phyloP scores from a whole-genome alignment of 306 rosid species.

The Vicia villosa region DNA sequence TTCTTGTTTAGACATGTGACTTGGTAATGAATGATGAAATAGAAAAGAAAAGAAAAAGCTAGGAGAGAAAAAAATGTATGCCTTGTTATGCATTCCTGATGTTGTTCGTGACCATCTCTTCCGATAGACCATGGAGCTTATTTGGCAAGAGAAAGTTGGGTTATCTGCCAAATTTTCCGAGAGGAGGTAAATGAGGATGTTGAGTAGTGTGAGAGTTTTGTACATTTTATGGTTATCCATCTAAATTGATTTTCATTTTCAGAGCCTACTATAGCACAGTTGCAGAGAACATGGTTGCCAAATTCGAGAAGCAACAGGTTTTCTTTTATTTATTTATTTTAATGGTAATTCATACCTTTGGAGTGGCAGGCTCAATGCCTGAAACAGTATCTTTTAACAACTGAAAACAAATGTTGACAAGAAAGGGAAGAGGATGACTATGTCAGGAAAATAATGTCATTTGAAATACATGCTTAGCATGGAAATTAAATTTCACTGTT shows the following conservation, averaged over 20 bases:
- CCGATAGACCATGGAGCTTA: conserved; percentile 70
- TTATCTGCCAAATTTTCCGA: conserved; percentile 61
- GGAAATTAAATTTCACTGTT: background rate
- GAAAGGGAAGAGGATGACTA: conserved; percentile 17
- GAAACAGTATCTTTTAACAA: conserved; percentile 10
- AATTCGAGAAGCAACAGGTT: conserved; percentile 73
- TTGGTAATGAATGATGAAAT: conserved; percentile 25
- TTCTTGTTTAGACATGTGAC: background rate
- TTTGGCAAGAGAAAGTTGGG: conserved; percentile 66
- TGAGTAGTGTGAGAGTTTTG: conserved; percentile 24
- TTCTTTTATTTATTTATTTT: conserved; percentile 26
- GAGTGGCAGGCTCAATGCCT: conserved; percentile 13
- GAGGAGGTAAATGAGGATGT: conserved; percentile 64
- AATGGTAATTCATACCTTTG: conserved; percentile 21
- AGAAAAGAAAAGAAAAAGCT: background rate
- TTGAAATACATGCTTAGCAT: conserved; percentile 22
- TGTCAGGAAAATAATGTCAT: conserved; percentile 12
- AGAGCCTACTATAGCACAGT: conserved; percentile 62
- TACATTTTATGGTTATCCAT: conserved; percentile 24
- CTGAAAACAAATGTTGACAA: conserved; percentile 22
- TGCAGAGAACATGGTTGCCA: conserved; percentile 52
- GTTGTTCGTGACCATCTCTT: conserved; percentile 39
- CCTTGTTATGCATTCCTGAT: conserved; percentile 35
- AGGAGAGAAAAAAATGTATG: conserved; percentile 18
- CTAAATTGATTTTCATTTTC: conserved; percentile 38